phyloP scores from a whole-genome alignment of 371 early-diverging fungal genomes.

The Actinomortierella wolfii region DNA sequence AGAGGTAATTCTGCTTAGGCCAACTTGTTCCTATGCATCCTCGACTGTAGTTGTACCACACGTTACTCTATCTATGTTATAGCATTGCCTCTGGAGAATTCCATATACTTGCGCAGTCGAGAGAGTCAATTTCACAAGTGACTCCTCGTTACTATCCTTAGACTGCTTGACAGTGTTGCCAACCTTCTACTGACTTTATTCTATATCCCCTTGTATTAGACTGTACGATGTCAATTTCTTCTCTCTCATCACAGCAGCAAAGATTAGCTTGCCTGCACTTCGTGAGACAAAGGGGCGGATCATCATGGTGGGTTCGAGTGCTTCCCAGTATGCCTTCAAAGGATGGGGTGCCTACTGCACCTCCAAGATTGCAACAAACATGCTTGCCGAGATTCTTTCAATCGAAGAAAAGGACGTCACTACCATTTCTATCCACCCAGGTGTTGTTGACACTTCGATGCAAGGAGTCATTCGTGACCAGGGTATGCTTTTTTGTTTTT shows the following conservation, averaged over 20 bases:
- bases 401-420: slow-evolving; percentile 78
- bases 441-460: slow-evolving; percentile 92
- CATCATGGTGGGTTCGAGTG: slow-evolving; percentile 75
- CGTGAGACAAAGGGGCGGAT: slow-evolving; percentile 64
- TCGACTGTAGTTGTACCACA: no score
- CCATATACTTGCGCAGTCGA: no score
- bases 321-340: slow-evolving; percentile 63
- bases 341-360: slow-evolving; percentile 84
- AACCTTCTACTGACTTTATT: no score
- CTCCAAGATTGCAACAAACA: slow-evolving; percentile 88
- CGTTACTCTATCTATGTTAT: no score
- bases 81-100: no score
- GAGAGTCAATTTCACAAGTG: no score
- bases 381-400: slow-evolving; percentile 68
- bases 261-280: slow-evolving; percentile 69
- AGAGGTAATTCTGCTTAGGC: slow-evolving; percentile 42
- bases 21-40: background rate
- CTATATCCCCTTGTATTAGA: slow-evolving; percentile 22
- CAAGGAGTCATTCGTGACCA: slow-evolving; percentile 66
- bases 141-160: no score
- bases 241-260: slow-evolving; percentile 67
- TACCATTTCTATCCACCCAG: slow-evolving; percentile 80
- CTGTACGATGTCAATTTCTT: slow-evolving; percentile 83
- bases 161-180: no score
- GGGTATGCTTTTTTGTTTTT: slow-evolving; percentile 51